phyloP scores from a whole-genome alignment of 139 green algal genomes.

The Trebouxia sp. region DNA sequence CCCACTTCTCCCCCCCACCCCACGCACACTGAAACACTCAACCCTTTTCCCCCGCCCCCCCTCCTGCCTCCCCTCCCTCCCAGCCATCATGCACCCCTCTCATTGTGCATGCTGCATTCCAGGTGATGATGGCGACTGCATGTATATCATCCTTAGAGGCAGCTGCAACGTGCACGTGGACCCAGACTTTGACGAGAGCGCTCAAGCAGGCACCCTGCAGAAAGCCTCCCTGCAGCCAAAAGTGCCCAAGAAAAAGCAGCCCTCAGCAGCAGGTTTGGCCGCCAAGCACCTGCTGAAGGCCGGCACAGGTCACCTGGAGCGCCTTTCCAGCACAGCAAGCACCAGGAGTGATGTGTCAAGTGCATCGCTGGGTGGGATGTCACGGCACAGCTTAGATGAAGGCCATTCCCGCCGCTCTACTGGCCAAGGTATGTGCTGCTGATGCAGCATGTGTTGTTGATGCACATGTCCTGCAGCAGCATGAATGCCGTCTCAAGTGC shows the following conservation, averaged over 20 bases:
- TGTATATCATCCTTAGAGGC: constrained; percentile 32
- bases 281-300: constrained; percentile 11
- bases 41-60: too few relatives aligned
- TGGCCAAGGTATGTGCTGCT: not conserved
- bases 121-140: constrained; percentile 32
- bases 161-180: constrained; percentile 32
- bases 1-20: too few relatives aligned
- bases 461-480: not conserved
- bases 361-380: not conserved
- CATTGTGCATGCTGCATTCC: too few relatives aligned
- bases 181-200: constrained; percentile 15
- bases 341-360: not conserved
- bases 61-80: too few relatives aligned
- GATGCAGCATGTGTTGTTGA: not conserved
- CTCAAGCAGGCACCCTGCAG: constrained; percentile 15
- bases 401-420: not conserved
- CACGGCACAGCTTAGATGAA: constrained; percentile 6
- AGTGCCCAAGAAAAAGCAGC: not conserved
- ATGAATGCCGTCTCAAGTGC: too few relatives aligned
- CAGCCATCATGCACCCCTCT: too few relatives aligned
- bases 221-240: not conserved
- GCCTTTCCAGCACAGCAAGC: constrained; percentile 16
- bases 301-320: not conserved
- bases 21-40: too few relatives aligned
- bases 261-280: not conserved